A percentile compares a stretch with the other conserved stretches of the same genome.
Evolutionary conservation across 23 red algal species (phyloP).

Genomic region (Gracilaria gracilis): DNA sequence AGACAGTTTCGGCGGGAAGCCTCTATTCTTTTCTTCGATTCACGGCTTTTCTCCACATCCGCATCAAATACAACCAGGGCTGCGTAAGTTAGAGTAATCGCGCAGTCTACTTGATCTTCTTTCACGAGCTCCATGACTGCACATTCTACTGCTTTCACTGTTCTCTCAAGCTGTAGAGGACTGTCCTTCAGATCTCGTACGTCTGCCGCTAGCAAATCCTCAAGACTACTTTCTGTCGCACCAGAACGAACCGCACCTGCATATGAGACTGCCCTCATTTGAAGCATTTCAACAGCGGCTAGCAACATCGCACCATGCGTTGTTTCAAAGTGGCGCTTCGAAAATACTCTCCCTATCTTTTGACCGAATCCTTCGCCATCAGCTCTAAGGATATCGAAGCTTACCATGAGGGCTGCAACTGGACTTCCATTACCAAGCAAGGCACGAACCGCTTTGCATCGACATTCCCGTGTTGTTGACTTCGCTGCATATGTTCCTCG

Average conservation of each 20-base stretch:
- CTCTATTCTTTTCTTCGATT: constrained; percentile 1
- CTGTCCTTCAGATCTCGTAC: constrained; percentile 21
- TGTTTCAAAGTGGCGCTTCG: constrained; percentile 40
- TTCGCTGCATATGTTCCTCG: constrained; percentile 23
- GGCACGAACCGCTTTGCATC: constrained; percentile 48
- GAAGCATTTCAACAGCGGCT: constrained; percentile 45
- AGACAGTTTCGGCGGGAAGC: constrained; percentile 46
- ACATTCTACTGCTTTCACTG: constrained; percentile 44
- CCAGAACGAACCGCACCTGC: constrained; percentile 58
- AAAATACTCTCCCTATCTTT: constrained; percentile 5
- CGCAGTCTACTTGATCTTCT: constrained; percentile 61
- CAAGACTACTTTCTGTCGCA: constrained; percentile 25
- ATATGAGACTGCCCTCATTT: constrained; percentile 27
- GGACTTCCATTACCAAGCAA: constrained; percentile 52
- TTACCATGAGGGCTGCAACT: constrained; percentile 52
- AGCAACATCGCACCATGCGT: constrained; percentile 11
- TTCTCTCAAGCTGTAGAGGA: constrained; percentile 18
- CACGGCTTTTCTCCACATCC: not conserved
- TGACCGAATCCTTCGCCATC: not conserved
- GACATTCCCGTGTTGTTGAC: constrained; percentile 9
- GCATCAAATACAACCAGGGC: constrained; percentile 19
- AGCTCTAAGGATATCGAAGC: constrained; percentile 19
- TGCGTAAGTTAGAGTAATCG: constrained; percentile 36
- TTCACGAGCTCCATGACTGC: constrained; percentile 50
- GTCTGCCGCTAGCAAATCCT: constrained; percentile 20